Conservation (phyloP, 345 rosid genomes). For the Orychophragmus violaceus region DNA sequence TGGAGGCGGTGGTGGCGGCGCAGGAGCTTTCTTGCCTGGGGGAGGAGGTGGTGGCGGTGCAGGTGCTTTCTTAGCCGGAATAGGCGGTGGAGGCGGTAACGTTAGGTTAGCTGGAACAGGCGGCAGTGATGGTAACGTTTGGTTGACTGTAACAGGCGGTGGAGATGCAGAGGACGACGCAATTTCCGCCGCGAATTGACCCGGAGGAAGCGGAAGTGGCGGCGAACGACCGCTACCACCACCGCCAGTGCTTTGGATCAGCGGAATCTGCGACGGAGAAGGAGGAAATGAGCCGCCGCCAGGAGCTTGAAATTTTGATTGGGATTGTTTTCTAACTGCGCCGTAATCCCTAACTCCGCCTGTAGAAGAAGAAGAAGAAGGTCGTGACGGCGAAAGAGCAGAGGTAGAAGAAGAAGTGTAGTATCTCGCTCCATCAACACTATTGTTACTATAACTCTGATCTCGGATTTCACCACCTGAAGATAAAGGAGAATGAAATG, state of each 20-base stretch:
- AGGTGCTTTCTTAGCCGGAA: slow-evolving; percentile 28
- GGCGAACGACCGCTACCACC: background rate
- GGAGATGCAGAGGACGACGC: background rate
- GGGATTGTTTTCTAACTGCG: slow-evolving; percentile 8
- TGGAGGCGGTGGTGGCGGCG: slow-evolving; percentile 30
- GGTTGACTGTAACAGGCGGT: background rate
- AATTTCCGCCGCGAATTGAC: slow-evolving; percentile 7
- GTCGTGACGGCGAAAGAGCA: slow-evolving; percentile 10
- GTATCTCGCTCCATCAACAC: slow-evolving; percentile 8
- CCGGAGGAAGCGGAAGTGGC: slow-evolving; percentile 29
- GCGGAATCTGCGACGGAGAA: background rate
- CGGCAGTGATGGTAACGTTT: background rate
- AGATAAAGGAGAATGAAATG: slow-evolving; percentile 12
- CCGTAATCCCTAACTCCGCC: slow-evolving; percentile 2
- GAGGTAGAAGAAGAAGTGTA: slow-evolving; percentile 17
- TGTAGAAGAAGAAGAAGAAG: slow-evolving; percentile 20
- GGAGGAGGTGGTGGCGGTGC: slow-evolving; percentile 41
- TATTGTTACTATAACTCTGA: background rate
- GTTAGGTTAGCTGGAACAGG: background rate
- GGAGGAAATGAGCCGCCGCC: slow-evolving; percentile 1
- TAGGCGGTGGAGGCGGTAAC: slow-evolving; percentile 26
- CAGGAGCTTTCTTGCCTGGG: slow-evolving; percentile 30
- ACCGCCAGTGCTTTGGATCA: background rate
- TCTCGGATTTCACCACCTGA: slow-evolving; percentile 17
- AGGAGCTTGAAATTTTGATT: slow-evolving; percentile 28